phyloP scores from a whole-genome alignment of 1,139 yeast genomes.

The Yamadazyma atlantica region DNA sequence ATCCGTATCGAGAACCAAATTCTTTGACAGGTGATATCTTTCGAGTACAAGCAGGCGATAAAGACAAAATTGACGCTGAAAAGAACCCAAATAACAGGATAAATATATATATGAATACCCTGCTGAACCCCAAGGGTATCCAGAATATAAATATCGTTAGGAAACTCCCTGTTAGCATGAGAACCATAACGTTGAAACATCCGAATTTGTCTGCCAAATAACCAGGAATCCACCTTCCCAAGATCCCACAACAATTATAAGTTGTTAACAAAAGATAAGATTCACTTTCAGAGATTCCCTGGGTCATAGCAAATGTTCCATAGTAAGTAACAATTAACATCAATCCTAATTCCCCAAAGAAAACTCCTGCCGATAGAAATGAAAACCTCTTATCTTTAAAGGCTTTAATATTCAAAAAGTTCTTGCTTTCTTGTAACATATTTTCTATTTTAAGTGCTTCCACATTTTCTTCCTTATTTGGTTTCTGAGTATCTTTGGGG shows the following conservation, averaged over 20 bases:
- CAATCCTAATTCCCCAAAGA: constrained; percentile 56
- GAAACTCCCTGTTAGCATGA: constrained; percentile 41
- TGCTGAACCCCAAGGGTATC: constrained; percentile 52
- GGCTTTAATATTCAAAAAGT: constrained; percentile 3
- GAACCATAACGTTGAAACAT: constrained; percentile 52
- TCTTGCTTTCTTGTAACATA: background rate
- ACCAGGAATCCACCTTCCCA: constrained; percentile 59
- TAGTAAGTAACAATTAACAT: constrained; percentile 53
- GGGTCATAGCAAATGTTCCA: constrained; percentile 54
- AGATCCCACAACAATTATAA: constrained; percentile 44
- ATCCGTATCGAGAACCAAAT: constrained; percentile 38
- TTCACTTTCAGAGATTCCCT: constrained; percentile 52
- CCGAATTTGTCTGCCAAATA: constrained; percentile 56
- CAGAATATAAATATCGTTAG: constrained; percentile 44
- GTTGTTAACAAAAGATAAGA: constrained; percentile 55
- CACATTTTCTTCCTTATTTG: constrained; percentile 23
- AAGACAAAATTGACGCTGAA: constrained; percentile 26
- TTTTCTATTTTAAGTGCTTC: constrained; percentile 3
- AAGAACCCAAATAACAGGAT: constrained; percentile 54
- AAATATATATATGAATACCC: constrained; percentile 41
- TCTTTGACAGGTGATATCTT: constrained; percentile 25
- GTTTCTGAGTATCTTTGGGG: constrained; percentile 24
- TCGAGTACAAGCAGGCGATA: constrained; percentile 42
- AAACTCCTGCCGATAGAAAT: constrained; percentile 30
- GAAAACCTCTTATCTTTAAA: constrained; percentile 20